Evolutionary conservation across 805 yeast genomes (phyloP).

Genomic region (Hermanozyma aechmeae): DNA sequence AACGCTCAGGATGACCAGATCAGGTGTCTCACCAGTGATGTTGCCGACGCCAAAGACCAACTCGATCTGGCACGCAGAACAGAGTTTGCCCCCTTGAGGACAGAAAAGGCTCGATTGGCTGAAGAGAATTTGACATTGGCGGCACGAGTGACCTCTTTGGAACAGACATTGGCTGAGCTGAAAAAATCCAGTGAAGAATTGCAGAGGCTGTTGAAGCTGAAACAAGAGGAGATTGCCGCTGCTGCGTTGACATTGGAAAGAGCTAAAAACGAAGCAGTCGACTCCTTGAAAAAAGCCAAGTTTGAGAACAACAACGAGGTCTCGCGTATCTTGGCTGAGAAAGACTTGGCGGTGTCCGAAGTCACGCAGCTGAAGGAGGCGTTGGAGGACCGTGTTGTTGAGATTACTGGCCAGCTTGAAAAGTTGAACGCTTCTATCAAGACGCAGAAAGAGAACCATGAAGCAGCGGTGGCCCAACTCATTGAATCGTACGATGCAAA

Average conservation of each 20-base stretch:
- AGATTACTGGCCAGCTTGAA: not conserved
- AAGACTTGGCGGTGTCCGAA: not conserved
- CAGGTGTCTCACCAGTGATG: too few relatives aligned
- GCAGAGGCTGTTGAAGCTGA: constrained; percentile 3
- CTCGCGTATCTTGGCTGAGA: too few relatives aligned
- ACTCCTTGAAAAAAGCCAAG: constrained; percentile 1
- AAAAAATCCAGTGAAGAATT: constrained; percentile 4
- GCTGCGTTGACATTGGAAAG: not conserved
- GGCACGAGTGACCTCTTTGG: constrained; percentile 8
- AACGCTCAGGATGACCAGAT: too few relatives aligned
- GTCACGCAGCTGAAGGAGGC: not conserved
- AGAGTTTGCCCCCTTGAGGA: too few relatives aligned
- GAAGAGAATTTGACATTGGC: too few relatives aligned
- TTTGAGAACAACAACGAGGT: constrained; percentile 1
- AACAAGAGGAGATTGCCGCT: constrained; percentile 3
- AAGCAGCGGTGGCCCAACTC: not conserved
- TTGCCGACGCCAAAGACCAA: too few relatives aligned
- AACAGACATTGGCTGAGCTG: constrained; percentile 4
- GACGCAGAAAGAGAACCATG: not conserved
- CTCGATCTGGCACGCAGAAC: too few relatives aligned
- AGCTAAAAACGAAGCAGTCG: not conserved
- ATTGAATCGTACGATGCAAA: not conserved
- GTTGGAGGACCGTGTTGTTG: not conserved
- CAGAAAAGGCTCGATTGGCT: too few relatives aligned
- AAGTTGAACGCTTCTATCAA: not conserved